Evolutionary conservation across 164 flowering plant species (phyloP).

Genomic region (Umbilicus rupestris): DNA sequence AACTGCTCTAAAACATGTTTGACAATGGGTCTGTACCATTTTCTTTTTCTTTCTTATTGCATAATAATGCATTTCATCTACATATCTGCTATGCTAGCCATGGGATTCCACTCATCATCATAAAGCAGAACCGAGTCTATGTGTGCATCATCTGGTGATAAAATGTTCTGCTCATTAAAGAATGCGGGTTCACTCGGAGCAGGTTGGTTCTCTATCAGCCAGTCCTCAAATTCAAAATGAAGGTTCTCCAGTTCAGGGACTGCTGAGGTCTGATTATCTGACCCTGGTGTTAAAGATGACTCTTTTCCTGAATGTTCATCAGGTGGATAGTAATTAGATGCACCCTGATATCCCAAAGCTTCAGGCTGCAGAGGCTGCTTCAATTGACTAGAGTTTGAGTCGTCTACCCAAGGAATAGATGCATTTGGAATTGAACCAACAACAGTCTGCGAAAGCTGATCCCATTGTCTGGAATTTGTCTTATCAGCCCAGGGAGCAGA

Average conservation of each 20-base stretch:
- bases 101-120: slow-evolving; percentile 33
- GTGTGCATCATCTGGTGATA: slow-evolving; percentile 15
- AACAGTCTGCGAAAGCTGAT: neutral
- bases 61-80: neutral
- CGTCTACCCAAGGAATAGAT: neutral
- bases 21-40: neutral
- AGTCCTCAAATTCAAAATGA: slow-evolving; percentile 21
- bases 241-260: slow-evolving; percentile 9
- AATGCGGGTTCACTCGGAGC: slow-evolving; percentile 12
- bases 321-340: neutral
- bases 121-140: slow-evolving; percentile 23
- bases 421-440: neutral
- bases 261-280: slow-evolving; percentile 11
- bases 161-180: slow-evolving; percentile 14
- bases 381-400: neutral
- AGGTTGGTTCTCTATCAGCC: slow-evolving; percentile 26
- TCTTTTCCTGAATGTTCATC: slow-evolving; percentile 11
- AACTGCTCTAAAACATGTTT: neutral
- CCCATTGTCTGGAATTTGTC: neutral
- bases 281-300: slow-evolving; percentile 14
- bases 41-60: neutral
- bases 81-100: slow-evolving; percentile 11
- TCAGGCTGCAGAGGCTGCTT: neutral
- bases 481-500: neutral
- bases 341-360: neutral